A percentile compares a stretch with the other conserved stretches of the same genome.
These are phyloP conservation scores for Globisporangium heterothallicum DNA, from an alignment of 352 stramenopile genomes.

Conservation along the genomic window DNA sequence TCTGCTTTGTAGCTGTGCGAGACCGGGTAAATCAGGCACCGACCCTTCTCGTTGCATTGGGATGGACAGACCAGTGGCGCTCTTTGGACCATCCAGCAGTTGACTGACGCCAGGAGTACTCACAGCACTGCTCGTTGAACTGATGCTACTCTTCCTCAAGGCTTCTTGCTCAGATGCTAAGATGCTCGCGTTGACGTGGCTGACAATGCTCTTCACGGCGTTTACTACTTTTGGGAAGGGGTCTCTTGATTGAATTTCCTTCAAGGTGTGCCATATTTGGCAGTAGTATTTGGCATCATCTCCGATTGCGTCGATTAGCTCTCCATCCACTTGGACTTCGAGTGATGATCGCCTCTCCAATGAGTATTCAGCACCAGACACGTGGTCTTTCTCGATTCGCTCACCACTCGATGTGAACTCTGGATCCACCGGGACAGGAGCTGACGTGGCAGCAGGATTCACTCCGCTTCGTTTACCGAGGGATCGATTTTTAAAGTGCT, in stretches of 20 bases:
- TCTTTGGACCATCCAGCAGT: conserved; percentile 14
- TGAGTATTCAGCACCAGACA: background rate
- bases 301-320: conserved; percentile 36
- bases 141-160: conserved; percentile 20
- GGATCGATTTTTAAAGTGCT: conserved; percentile 67
- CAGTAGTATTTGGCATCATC: conserved; percentile 79
- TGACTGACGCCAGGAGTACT: background rate
- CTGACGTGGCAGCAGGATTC: background rate
- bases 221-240: conserved; percentile 71
- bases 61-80: background rate
- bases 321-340: conserved; percentile 37
- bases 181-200: conserved; percentile 53
- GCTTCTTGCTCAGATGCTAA: conserved; percentile 52
- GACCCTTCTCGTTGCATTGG: conserved; percentile 38
- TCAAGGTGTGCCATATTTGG: conserved; percentile 81
- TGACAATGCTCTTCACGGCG: conserved; percentile 61
- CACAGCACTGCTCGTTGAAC: background rate
- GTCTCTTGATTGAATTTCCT: conserved; percentile 83
- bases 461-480: conserved; percentile 10
- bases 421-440: background rate
- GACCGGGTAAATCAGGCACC: conserved; percentile 19
- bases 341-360: conserved; percentile 7
- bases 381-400: background rate
- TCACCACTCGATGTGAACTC: background rate
- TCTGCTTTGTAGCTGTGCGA: conserved; percentile 14